These are phyloP conservation scores for Didymosphaeria variabile DNA, from an alignment of 2,329 filamentous ascomycete genomes.

Conservation along the genomic window DNA sequence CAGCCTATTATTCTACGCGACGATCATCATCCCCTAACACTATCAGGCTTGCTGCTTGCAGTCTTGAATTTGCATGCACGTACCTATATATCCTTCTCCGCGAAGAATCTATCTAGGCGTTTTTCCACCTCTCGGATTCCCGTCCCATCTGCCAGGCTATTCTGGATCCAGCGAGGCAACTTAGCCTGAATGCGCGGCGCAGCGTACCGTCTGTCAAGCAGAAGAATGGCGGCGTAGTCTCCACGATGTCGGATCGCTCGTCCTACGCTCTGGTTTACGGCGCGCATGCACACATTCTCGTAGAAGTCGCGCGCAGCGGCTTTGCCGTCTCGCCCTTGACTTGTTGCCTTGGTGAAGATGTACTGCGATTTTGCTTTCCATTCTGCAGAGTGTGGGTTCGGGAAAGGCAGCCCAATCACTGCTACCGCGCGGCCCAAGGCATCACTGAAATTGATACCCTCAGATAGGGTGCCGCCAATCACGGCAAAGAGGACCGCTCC, in stretches of 20 bases:
- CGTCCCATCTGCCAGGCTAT: slow-evolving; percentile 62
- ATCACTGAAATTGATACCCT: slow-evolving; percentile 98
- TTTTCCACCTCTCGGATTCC: slow-evolving; percentile 56
- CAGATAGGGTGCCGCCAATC: slow-evolving; percentile 92
- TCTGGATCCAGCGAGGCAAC: slow-evolving; percentile 87
- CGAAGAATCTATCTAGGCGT: slow-evolving; percentile 50
- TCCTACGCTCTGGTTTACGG: slow-evolving; percentile 96
- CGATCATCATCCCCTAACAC: slow-evolving; percentile 11
- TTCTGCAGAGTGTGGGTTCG: slow-evolving; percentile 86
- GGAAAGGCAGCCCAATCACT: slow-evolving; percentile 92
- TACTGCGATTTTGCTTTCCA: slow-evolving; percentile 94
- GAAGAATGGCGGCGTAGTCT: slow-evolving; percentile 90
- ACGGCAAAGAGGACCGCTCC: slow-evolving; percentile 89
- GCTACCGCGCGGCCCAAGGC: slow-evolving; percentile 86
- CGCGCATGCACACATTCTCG: slow-evolving; percentile 94
- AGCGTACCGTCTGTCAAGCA: slow-evolving; percentile 84
- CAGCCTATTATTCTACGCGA: slow-evolving; percentile 4
- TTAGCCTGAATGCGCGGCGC: slow-evolving; percentile 77
- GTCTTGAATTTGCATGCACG: neutral
- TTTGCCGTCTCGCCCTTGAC: slow-evolving; percentile 49
- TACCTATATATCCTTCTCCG: slow-evolving; percentile 32
- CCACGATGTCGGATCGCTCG: slow-evolving; percentile 86
- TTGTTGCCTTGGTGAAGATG: slow-evolving; percentile 70
- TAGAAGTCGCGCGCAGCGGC: slow-evolving; percentile 78
- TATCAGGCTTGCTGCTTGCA: neutral